Percentiles rank a stretch among this genome's conserved stretches.
phyloP scores from a whole-genome alignment of 2,329 filamentous ascomycete species.

The Diaporthe capsici region DNA sequence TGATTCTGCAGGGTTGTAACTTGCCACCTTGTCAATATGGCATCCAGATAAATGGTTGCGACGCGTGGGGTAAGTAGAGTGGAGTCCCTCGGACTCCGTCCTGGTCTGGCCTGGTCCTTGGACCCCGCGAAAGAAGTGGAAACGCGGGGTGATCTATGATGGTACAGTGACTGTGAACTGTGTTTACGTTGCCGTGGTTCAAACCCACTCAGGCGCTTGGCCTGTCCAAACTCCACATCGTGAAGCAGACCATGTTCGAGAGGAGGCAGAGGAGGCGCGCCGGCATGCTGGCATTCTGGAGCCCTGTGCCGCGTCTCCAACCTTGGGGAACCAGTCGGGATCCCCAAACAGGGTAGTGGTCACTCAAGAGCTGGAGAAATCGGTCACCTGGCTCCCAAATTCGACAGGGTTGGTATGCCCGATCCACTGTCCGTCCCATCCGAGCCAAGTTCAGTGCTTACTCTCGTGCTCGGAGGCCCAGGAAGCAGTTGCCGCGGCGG shows the following conservation, averaged over 20 bases:
- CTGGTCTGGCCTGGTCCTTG: conserved; percentile 10
- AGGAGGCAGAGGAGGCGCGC: background rate
- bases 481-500: background rate
- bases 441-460: conserved; percentile 18
- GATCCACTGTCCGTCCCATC: conserved; percentile 24
- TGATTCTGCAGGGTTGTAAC: background rate
- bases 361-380: conserved; percentile 4
- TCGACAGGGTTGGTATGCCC: conserved; percentile 21
- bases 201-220: background rate
- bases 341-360: conserved; percentile 32
- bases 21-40: background rate
- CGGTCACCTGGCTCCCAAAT: conserved; percentile 11
- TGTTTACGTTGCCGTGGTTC: background rate
- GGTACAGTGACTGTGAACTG: conserved; percentile 22
- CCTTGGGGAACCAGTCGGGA: conserved; percentile 14
- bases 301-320: background rate
- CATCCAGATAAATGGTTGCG: background rate
- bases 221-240: conserved; percentile 12
- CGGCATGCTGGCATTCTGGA: background rate
- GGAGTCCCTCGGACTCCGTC: conserved; percentile 6
- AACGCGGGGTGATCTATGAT: conserved; percentile 27
- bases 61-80: conserved; percentile 12
- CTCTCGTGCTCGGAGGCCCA: background rate
- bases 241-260: background rate
- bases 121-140: conserved; percentile 33